Evolutionary conservation across 306 rosid species (phyloP), one percentile per base, ranked within the genome.

Genomic region (Ceratonia siliqua): DNA sequence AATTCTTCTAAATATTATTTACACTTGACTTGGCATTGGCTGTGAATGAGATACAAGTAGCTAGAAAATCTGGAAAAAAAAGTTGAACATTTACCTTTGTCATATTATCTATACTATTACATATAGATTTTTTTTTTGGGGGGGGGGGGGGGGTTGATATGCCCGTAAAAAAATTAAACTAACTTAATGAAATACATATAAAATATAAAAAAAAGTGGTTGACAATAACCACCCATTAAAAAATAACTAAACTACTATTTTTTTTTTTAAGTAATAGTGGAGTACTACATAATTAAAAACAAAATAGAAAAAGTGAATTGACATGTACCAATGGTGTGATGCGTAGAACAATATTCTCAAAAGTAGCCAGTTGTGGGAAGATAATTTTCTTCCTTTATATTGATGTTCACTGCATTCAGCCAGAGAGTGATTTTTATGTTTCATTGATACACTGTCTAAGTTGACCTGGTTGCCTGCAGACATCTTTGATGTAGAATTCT

Each of bases 391-490:
- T 20, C 75, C 53, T 57, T 58, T 73, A 15, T 65, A 58, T 67
- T 28, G 69, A 68, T 58, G 52, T 53, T 17, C 58, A 43, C 79
- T 58, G 62, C 41, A 21, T 73, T 48, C 30, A 27, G 41, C 48
- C 49, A 35, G 30, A 53, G 38, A 61, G 33, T 61, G 32, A 62
- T 78, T 41, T 52, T 13, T 28, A 38, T 39, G 66, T 78, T n/a
- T 25, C 30, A 70, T 20, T 30, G 22, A 0, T 18, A 20, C n/a
- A 14, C 66, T 59, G 43, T 68, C 20, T 59, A 21, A 66, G 42
- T 30, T 43, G 68, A 53, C 65, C 20, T 56, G 50, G 25, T 35
- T 35, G 46, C 50, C 18, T 36, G 17, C 45, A 50, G n/a, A 18
- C 41, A 3, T 14, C 12, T 50, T 50, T 71, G 35, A 52, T 62